Conservation (phyloP, 148 eudicot species). For the Chenopodium berlandieri region DNA sequence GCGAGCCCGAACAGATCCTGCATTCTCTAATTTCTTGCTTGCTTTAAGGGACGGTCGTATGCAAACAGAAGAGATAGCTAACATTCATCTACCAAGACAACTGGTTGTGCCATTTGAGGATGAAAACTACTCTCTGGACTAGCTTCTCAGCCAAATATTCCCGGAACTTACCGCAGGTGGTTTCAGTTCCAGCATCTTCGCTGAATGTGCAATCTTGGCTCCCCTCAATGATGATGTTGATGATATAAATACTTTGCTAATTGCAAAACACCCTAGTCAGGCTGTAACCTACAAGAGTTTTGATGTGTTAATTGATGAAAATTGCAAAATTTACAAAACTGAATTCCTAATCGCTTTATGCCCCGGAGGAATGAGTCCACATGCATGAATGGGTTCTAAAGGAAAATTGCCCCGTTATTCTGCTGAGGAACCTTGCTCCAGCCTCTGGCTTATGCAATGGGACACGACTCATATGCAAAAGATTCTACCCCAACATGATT, state of each 20-base stretch:
- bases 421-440: too few relatives aligned
- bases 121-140: too few relatives aligned
- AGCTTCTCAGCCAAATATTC: background rate
- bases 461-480: too few relatives aligned
- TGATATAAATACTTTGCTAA: too few relatives aligned
- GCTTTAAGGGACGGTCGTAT: background rate
- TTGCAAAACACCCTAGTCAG: background rate
- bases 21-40: background rate
- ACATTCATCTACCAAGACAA: background rate
- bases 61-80: background rate
- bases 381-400: background rate
- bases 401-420: too few relatives aligned
- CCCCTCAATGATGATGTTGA: too few relatives aligned
- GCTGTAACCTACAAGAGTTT: background rate
- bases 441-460: too few relatives aligned
- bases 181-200: background rate
- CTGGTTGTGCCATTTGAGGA: too few relatives aligned
- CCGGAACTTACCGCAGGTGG: background rate
- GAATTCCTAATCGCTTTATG: background rate
- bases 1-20: background rate
- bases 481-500: too few relatives aligned
- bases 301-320: background rate
- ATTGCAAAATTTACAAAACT: background rate
- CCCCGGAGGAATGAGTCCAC: background rate
- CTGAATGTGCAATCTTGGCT: too few relatives aligned